Percentiles rank a stretch among this genome's conserved stretches.
phyloP scores from a whole-genome alignment of 192 early-diverging fungal species.

The Mortierella hygrophila region DNA sequence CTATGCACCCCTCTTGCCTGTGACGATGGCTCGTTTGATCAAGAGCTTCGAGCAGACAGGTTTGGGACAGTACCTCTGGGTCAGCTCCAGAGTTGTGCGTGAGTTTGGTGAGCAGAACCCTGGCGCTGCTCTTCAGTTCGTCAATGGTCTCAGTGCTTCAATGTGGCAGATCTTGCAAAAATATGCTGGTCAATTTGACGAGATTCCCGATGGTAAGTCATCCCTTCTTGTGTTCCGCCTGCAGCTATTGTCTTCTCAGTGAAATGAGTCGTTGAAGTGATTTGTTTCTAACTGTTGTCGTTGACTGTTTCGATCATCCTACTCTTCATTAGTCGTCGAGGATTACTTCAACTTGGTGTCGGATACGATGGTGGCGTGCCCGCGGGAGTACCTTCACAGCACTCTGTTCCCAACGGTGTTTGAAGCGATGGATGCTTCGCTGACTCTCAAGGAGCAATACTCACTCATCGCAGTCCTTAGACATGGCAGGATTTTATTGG shows the following conservation, averaged over 20 bases:
- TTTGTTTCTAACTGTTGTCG: constrained; percentile 17
- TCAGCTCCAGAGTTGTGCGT: constrained; percentile 72
- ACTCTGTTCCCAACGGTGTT: constrained; percentile 68
- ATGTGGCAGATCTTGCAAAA: constrained; percentile 69
- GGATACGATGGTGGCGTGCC: constrained; percentile 66
- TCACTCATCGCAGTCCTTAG: constrained; percentile 63
- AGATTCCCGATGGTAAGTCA: constrained; percentile 77
- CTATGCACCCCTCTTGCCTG: constrained; percentile 68
- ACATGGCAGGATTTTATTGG: constrained; percentile 63
- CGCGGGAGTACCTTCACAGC: constrained; percentile 65
- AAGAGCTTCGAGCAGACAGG: constrained; percentile 76
- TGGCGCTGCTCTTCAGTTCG: constrained; percentile 65
- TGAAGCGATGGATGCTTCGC: constrained; percentile 72
- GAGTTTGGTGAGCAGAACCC: constrained; percentile 72
- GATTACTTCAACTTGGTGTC: constrained; percentile 78
- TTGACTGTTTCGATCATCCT: not conserved
- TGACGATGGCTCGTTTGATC: constrained; percentile 73
- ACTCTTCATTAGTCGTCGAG: constrained; percentile 72
- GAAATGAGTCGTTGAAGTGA: not conserved
- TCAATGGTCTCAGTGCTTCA: constrained; percentile 73
- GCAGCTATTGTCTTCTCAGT: not conserved
- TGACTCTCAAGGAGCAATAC: constrained; percentile 64
- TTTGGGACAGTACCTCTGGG: constrained; percentile 85
- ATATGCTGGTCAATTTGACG: constrained; percentile 64
- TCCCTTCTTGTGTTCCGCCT: not conserved